Conservation (phyloP, 192 early-diverging fungal genomes). For the Coemansia asiatica region DNA sequence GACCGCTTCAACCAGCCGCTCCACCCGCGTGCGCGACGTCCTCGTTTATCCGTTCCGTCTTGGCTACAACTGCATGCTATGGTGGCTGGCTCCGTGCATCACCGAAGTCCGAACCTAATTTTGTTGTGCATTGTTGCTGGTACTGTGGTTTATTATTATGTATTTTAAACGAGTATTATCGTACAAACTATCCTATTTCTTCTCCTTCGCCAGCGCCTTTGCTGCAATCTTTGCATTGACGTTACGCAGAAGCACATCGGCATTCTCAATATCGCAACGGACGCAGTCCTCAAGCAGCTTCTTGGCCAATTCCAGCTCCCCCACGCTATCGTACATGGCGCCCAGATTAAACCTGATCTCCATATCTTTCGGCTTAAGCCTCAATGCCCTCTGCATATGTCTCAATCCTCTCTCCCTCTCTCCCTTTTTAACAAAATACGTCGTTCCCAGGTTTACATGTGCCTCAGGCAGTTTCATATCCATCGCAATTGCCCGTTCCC, state of each 20-base stretch:
- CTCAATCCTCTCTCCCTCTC: conserved; percentile 52
- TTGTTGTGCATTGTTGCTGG: too few species aligned
- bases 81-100: conserved; percentile 40
- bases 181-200: not conserved
- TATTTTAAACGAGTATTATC: conserved; percentile 2
- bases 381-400: conserved; percentile 60
- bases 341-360: conserved; percentile 68
- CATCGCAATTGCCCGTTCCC: conserved; percentile 59
- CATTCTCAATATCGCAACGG: conserved; percentile 56
- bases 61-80: conserved; percentile 46
- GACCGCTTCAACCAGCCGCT: not conserved
- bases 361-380: conserved; percentile 64
- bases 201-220: not conserved
- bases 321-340: conserved; percentile 62
- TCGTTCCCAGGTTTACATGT: conserved; percentile 70
- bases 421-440: conserved; percentile 55
- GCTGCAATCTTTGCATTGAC: conserved; percentile 46
- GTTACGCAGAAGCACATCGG: conserved; percentile 60
- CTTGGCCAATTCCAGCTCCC: conserved; percentile 59
- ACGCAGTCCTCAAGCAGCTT: conserved; percentile 57
- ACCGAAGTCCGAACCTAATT: not conserved
- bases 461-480: conserved; percentile 62
- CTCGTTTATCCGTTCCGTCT: conserved; percentile 34
- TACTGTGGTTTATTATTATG: too few species aligned
- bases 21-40: conserved; percentile 19